Percentiles rank a stretch among this genome's conserved stretches.
These are phyloP conservation scores for Penicillium fimorum DNA, from an alignment of 495 filamentous ascomycete species.

Conservation along the genomic window DNA sequence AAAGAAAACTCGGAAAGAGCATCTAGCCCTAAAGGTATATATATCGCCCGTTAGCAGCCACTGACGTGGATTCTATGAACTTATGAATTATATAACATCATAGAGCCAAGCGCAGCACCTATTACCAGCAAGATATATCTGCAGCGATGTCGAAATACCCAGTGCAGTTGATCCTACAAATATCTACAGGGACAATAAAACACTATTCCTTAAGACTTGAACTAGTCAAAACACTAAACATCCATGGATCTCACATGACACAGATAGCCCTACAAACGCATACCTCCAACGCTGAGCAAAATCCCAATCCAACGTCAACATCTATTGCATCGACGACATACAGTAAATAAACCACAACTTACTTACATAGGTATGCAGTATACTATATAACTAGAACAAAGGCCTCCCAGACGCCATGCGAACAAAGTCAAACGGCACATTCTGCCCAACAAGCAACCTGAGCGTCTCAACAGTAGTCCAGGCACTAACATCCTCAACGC, in stretches of 20 bases:
- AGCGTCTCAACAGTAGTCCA: slow-evolving; percentile 82
- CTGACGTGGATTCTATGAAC: too few relatives aligned
- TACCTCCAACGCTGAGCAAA: background rate
- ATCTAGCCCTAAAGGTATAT: background rate
- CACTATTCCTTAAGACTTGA: background rate
- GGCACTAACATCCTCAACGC: slow-evolving; percentile 71
- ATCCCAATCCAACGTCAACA: background rate
- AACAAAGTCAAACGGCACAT: slow-evolving; percentile 85
- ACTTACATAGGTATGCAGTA: slow-evolving; percentile 2
- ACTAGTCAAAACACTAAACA: too few relatives aligned
- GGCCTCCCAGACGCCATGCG: slow-evolving; percentile 69
- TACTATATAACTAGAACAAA: slow-evolving; percentile 50
- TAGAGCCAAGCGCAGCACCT: background rate
- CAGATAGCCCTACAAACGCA: too few relatives aligned
- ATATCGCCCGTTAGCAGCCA: too few relatives aligned
- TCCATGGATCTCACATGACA: too few relatives aligned
- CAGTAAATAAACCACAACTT: background rate
- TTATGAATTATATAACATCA: too few relatives aligned
- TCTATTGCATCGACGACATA: slow-evolving; percentile 16
- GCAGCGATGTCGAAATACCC: too few relatives aligned
- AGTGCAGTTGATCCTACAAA: background rate
- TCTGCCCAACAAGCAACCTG: slow-evolving; percentile 74
- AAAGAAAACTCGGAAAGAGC: too few relatives aligned
- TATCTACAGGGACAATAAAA: background rate
- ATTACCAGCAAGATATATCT: background rate